Conservation (phyloP, 495 filamentous ascomycete genomes). For the Daldinia grandis region DNA sequence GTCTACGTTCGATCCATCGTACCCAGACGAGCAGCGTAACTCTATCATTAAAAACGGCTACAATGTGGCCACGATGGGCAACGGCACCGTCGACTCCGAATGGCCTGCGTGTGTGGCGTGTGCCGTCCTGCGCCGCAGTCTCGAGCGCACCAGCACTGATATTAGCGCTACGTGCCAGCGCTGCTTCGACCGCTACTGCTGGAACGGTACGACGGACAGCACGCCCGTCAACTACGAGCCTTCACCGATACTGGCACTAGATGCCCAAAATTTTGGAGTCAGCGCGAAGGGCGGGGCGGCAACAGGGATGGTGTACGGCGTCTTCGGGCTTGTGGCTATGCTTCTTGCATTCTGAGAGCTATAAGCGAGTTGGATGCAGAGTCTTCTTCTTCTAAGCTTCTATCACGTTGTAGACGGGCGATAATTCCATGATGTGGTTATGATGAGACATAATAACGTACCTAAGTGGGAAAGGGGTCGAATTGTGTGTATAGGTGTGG, state of each 20-base stretch:
- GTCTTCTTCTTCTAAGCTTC: not conserved
- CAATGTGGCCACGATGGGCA: slow-evolving; percentile 81
- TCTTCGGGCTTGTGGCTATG: slow-evolving; percentile 19
- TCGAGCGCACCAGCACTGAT: slow-evolving; percentile 69
- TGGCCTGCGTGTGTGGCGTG: slow-evolving; percentile 89
- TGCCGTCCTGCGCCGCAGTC: slow-evolving; percentile 80
- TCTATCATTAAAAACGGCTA: slow-evolving; percentile 84
- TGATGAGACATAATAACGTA: not conserved
- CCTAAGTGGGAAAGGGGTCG: not conserved
- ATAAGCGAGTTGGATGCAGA: not conserved
- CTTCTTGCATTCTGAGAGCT: slow-evolving; percentile 5
- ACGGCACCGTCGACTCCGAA: slow-evolving; percentile 71
- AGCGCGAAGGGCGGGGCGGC: slow-evolving; percentile 3
- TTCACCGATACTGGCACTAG: slow-evolving; percentile 20
- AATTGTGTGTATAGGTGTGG: not conserved
- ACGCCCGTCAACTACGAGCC: slow-evolving; percentile 50
- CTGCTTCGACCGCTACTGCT: slow-evolving; percentile 88
- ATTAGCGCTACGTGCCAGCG: slow-evolving; percentile 72
- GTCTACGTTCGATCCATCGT: slow-evolving; percentile 72
- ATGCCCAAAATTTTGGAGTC: slow-evolving; percentile 1
- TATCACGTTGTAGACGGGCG: not conserved
- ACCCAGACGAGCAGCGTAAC: slow-evolving; percentile 71
- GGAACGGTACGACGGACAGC: slow-evolving; percentile 74
- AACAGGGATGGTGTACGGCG: slow-evolving; percentile 22
- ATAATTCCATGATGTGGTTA: not conserved